Conservation (phyloP, 768 basidiomycete species). For the Hortiboletus campestris region DNA sequence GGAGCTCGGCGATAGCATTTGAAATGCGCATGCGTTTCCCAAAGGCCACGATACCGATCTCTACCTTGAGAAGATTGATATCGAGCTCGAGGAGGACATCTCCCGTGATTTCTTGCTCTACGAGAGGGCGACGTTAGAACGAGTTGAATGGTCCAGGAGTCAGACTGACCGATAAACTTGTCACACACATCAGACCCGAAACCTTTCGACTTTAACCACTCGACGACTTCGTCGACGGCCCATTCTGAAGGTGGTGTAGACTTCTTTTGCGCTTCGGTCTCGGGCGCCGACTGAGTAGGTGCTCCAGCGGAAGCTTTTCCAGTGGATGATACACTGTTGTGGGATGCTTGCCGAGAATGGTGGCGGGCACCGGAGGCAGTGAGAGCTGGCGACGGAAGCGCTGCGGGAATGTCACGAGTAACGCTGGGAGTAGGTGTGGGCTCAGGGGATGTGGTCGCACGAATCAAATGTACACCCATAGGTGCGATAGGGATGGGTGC, state of each 20-base stretch:
- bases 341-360: slow-evolving; percentile 35
- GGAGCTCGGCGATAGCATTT: slow-evolving; percentile 88
- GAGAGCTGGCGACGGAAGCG: slow-evolving; percentile 32
- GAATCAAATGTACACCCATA: slow-evolving; percentile 18
- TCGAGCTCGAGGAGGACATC: slow-evolving; percentile 96
- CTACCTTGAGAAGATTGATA: slow-evolving; percentile 82
- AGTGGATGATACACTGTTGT: slow-evolving; percentile 38
- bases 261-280: slow-evolving; percentile 28
- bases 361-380: slow-evolving; percentile 23
- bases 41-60: slow-evolving; percentile 91
- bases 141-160: not conserved
- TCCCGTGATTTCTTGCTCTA: slow-evolving; percentile 98
- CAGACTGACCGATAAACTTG: slow-evolving; percentile 76
- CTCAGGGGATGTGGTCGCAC: slow-evolving; percentile 22
- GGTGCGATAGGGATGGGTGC: slow-evolving; percentile 26
- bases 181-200: slow-evolving; percentile 81
- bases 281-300: slow-evolving; percentile 20
- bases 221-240: slow-evolving; percentile 84
- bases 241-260: slow-evolving; percentile 65
- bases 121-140: slow-evolving; percentile 1
- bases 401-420: slow-evolving; percentile 27
- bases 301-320: slow-evolving; percentile 22
- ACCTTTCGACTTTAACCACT: slow-evolving; percentile 81
- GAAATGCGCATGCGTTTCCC: slow-evolving; percentile 93
- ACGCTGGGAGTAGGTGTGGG: slow-evolving; percentile 25